Evolutionary conservation across 2,329 filamentous ascomycete species (phyloP), one percentile per base, ranked within the genome.

Genomic region (Colletotrichum noveboracense): DNA sequence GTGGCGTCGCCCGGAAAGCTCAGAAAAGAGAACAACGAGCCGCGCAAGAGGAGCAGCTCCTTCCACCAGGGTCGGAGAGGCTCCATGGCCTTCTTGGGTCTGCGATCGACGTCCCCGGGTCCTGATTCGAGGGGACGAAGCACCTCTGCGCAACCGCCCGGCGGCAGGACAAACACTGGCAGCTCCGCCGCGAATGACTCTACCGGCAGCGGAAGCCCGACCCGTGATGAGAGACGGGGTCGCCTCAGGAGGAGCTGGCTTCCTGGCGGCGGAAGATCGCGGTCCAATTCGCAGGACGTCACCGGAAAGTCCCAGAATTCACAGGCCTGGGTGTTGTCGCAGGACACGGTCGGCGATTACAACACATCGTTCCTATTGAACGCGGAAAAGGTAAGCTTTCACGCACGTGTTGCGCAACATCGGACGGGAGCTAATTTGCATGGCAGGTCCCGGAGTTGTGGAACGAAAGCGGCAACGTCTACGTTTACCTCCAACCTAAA

Each of bases 401-500:
- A 69, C 68, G 52, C n/a, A 36, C 62, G 38, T 71, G 52, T 69
- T 26, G 77, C 76, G 38, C 36, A 76, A 68, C 71, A 79, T 64
- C 62, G 61, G 55, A 70, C 65, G 74, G 48, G 32, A 38, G 52
- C 65, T 76, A 66, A 76, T 26, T 32, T 43, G 74, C 60, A 55
- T 66, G 55, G 14, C 74, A 92, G 91, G 90, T 93, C 6, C 91
- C 92, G 3, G 92, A 94, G 81, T 83, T 94, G 24, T 94, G 92
- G 92, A 90, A 92, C 77, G 91, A 93, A 70, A 84, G 82, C 67
- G 91, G 90, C 52, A 88, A 88, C 76, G 87, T 93, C 28, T 85
- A 87, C 66, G 87, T 94, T 24, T 91, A 91, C 78, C 83, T 94
- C 6, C 89, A 89, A 71, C 87, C 91, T 2, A 87, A 85, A 70